phyloP scores from a whole-genome alignment of 2,329 filamentous ascomycete species.

The Pseudogymnoascus sp. region DNA sequence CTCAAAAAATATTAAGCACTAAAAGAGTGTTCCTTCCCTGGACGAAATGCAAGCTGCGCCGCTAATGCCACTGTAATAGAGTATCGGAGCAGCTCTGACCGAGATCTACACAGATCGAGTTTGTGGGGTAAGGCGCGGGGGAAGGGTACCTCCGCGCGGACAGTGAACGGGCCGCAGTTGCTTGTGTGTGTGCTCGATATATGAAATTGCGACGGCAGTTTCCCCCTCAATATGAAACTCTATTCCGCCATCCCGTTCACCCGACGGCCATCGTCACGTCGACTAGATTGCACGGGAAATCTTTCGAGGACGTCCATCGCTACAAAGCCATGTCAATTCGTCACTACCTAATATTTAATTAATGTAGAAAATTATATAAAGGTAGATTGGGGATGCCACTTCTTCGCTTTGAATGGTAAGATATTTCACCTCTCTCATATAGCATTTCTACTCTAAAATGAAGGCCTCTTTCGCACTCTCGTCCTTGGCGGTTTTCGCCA shows the following conservation, averaged over 20 bases:
- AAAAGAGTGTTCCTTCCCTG: not conserved
- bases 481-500: not conserved
- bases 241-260: conserved; percentile 1
- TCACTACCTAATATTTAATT: not conserved
- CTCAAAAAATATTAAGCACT: not conserved
- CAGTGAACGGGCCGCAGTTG: not conserved
- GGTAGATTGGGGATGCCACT: not conserved
- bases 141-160: not conserved
- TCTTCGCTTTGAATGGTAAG: not conserved
- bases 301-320: not conserved
- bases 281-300: conserved; percentile 1
- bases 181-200: not conserved
- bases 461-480: conserved; percentile 1
- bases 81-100: not conserved
- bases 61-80: not conserved
- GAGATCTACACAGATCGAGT: not conserved
- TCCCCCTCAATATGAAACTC: conserved; percentile 4
- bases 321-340: not conserved
- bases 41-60: not conserved
- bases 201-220: not conserved
- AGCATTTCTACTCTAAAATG: not conserved
- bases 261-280: not conserved
- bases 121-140: conserved; percentile 4
- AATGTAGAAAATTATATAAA: not conserved
- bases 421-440: not conserved